A percentile compares a stretch with the other conserved stretches of the same genome.
These are phyloP conservation scores for Cystobasidiaceae sp. DNA, from an alignment of 1,284 basidiomycete species.

Conservation along the genomic window DNA sequence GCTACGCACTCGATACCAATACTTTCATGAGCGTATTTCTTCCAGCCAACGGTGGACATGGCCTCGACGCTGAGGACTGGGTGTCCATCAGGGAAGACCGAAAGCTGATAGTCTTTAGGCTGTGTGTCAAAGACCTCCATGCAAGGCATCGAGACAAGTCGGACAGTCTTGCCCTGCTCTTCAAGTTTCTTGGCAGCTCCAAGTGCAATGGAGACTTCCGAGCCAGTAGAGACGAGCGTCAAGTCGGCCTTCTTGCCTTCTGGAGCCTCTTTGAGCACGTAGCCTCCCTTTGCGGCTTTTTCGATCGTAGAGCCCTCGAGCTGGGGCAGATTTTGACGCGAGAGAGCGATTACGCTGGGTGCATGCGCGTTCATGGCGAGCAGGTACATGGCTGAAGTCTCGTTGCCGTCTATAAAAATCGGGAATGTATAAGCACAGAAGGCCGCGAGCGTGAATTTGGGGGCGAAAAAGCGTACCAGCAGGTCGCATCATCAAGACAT, in stretches of 20 bases:
- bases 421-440: background rate
- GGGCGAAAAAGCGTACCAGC: conserved; percentile 30
- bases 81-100: conserved; percentile 78
- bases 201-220: conserved; percentile 77
- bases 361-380: conserved; percentile 69
- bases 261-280: conserved; percentile 75
- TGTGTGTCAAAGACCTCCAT: conserved; percentile 86
- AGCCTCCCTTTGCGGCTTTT: conserved; percentile 76
- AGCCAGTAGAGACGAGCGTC: conserved; percentile 82
- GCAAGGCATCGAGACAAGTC: conserved; percentile 82
- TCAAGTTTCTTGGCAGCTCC: conserved; percentile 76
- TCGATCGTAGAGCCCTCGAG: conserved; percentile 82
- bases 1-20: too few species aligned
- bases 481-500: conserved; percentile 49
- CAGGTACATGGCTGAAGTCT: conserved; percentile 83
- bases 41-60: conserved; percentile 49
- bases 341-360: conserved; percentile 80
- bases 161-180: conserved; percentile 59
- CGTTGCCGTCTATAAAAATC: conserved; percentile 67
- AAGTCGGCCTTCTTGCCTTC: conserved; percentile 60
- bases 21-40: too few species aligned
- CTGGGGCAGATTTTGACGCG: conserved; percentile 88
- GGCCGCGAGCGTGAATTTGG: conserved; percentile 58
- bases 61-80: conserved; percentile 89
- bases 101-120: conserved; percentile 68